Base-by-base conservation (phyloP, 2,329 filamentous ascomycete species). In the Penicillium sp. region DNA sequence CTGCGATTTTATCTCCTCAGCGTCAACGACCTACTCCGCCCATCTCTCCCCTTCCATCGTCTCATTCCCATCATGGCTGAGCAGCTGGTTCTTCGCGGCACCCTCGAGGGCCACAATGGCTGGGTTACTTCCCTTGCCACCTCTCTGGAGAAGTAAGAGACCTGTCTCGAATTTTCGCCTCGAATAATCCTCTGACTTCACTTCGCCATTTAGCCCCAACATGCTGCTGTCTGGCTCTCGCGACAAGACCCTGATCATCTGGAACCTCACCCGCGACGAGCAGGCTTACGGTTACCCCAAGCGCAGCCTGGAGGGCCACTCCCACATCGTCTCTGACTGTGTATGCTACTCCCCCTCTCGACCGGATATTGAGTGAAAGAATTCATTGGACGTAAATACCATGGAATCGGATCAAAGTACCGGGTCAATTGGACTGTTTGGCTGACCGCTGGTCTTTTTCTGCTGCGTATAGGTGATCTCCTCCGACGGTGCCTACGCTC, bases 201-300 rank as follows among this genome's bases (percentile, higher is more conserved):
- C 56, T 44, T 53, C 55, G 53, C 49, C 49, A 56, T 56, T 53
- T 61, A 85, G 89, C 88, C 93, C 93, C 73, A 97, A 98, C 84
- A 97, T 98, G 92, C 91, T 98, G 75, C 86, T 98, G 71, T 98
- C 93, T 66, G 92, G 82, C 72, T 89, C 84, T 75, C 90, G 93
- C 80, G 93, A 98, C 84, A 96, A 97, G 88, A 89, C 88, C 66
- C 82, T 98, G 76, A 98, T 98, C 81, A 95, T 98, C 85, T 98
- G 93, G 93, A 95, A 96, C 84, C 84, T 98, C 72, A 97, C 93
- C 78, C 92, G 93, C 79, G 91, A 97, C 78, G 93, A 97, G 81
- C 85, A 86, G 75, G 87, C 89, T 74, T 98, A 97, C 83, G 93
- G 93, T 70, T 95, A 95, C 84, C 93, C 93, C 73, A 97, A 98